These are phyloP conservation scores for Macadamia tetraphylla DNA, from an alignment of 164 flowering plant genomes.

Conservation along the genomic window DNA sequence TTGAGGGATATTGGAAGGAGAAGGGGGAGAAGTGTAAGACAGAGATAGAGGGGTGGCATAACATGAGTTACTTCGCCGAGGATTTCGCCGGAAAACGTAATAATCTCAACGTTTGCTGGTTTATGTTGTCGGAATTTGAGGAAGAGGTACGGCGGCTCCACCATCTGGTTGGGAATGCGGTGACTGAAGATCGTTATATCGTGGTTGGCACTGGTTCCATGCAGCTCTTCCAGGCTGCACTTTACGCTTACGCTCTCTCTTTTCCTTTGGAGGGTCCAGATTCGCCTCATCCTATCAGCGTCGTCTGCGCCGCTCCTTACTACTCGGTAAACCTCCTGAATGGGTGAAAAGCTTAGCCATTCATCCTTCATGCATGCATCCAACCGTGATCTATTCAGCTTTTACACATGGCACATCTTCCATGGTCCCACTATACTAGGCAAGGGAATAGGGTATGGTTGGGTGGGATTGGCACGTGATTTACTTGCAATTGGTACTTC, in stretches of 20 bases:
- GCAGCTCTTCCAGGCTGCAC: conserved; percentile 76
- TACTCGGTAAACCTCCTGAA: conserved; percentile 60
- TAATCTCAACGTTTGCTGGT: conserved; percentile 63
- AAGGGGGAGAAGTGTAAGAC: conserved; percentile 52
- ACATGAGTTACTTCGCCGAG: conserved; percentile 64
- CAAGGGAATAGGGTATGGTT: too few species aligned
- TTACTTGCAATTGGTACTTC: too few species aligned
- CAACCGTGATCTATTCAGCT: too few species aligned
- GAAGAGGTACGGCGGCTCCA: conserved; percentile 49
- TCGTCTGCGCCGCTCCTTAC: conserved; percentile 74
- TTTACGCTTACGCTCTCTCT: conserved; percentile 58
- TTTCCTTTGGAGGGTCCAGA: conserved; percentile 12
- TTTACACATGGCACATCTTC: too few species aligned
- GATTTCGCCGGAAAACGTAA: conserved; percentile 17
- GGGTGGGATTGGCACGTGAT: too few species aligned
- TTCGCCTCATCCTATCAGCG: conserved; percentile 46
- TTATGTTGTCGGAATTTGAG: conserved; percentile 67
- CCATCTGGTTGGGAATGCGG: conserved; percentile 70
- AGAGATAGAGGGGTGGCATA: conserved; percentile 63
- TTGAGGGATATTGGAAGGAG: conserved; percentile 56
- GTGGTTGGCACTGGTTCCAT: conserved; percentile 92
- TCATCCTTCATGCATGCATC: too few species aligned
- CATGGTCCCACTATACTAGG: too few species aligned
- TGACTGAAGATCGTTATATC: conserved; percentile 50
- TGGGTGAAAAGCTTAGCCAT: too few species aligned